These are phyloP conservation scores for Primulina eburnea DNA, from an alignment of 257 asterid genomes.

Conservation along the genomic window DNA sequence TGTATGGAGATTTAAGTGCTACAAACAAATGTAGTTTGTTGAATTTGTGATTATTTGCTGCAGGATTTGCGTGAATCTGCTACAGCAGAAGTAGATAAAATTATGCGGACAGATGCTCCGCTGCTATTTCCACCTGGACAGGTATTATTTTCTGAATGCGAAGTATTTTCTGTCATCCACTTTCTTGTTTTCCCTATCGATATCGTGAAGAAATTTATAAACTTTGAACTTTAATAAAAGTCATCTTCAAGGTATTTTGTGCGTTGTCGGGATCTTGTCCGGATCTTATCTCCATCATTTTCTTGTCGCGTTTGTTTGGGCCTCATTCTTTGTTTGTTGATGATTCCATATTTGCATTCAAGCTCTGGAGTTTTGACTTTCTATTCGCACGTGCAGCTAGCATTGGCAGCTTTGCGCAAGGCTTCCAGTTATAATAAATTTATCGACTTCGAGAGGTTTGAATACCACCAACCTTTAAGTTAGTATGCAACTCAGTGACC, in stretches of 20 bases:
- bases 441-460: constrained; percentile 74
- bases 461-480: constrained; percentile 16
- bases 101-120: constrained; percentile 90
- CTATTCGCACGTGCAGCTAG: constrained; percentile 57
- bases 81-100: constrained; percentile 69
- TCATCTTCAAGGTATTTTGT: not conserved
- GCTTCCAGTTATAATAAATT: constrained; percentile 41
- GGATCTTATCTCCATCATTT: not conserved
- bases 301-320: not conserved
- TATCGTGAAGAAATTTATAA: not conserved
- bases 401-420: constrained; percentile 77
- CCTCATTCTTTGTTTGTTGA: not conserved
- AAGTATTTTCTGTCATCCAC: not conserved
- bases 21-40: not conserved
- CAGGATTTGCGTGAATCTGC: constrained; percentile 69
- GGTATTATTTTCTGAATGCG: constrained; percentile 41
- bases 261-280: not conserved
- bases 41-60: constrained; percentile 17
- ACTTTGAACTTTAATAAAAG: not conserved
- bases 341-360: constrained; percentile 9
- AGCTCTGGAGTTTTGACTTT: constrained; percentile 1
- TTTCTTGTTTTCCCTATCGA: not conserved
- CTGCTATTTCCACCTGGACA: constrained; percentile 93
- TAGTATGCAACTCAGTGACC: constrained; percentile 4
- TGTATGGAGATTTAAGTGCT: not conserved